Evolutionary conservation across 306 rosid genomes (phyloP).

Genomic region (Herpetospermum pedunculosum): DNA sequence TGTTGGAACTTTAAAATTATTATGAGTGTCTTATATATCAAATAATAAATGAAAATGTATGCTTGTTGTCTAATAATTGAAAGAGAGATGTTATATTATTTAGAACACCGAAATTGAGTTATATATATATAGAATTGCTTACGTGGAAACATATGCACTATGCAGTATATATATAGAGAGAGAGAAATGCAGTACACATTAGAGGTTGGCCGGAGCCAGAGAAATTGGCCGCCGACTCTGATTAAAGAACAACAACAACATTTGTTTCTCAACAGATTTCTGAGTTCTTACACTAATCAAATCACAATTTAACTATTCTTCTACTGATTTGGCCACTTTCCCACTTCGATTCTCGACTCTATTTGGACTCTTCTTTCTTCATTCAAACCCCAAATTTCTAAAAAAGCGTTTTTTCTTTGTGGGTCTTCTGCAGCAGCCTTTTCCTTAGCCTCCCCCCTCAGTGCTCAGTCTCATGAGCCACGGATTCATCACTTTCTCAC

Average conservation of each 20-base stretch:
- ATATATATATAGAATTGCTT: too few species aligned
- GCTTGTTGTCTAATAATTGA: too few species aligned
- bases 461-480: not conserved
- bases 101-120: too few species aligned
- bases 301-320: not conserved
- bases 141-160: too few species aligned
- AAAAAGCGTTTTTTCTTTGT: not conserved
- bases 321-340: not conserved
- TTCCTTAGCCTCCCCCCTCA: not conserved
- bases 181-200: not conserved
- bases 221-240: not conserved
- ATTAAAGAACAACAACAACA: not conserved
- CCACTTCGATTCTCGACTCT: not conserved
- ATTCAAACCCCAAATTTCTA: not conserved
- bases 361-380: not conserved
- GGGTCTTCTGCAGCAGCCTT: slow-evolving; percentile 5
- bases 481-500: not conserved
- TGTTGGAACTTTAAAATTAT: too few species aligned
- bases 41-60: too few species aligned
- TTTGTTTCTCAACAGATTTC: not conserved
- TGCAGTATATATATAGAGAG: not conserved
- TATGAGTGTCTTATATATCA: too few species aligned
- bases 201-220: not conserved
- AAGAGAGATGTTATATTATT: too few species aligned
- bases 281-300: not conserved